Conservation (phyloP, 371 early-diverging fungal genomes). For the Smittium mucronatum region DNA sequence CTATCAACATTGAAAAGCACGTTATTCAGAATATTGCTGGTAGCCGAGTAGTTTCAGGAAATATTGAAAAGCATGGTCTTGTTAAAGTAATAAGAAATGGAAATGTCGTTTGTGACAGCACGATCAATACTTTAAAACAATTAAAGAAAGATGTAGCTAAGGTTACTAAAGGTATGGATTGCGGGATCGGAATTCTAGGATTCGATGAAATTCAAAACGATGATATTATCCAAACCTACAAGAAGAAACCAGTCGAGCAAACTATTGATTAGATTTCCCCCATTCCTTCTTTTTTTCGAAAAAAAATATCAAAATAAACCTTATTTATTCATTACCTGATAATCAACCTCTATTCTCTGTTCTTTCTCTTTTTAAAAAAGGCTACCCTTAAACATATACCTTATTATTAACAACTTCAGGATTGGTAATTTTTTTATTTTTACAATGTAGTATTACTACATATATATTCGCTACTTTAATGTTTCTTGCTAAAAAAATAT, state of each 20-base stretch:
- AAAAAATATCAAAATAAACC: neutral
- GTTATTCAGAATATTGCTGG: constrained; percentile 64
- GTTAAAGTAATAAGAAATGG: constrained; percentile 55
- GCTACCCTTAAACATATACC: no score
- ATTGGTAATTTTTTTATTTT: no score
- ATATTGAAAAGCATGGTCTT: constrained; percentile 41
- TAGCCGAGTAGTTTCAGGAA: constrained; percentile 68
- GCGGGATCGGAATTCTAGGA: constrained; percentile 77
- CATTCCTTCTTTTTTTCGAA: neutral
- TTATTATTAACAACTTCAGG: no score
- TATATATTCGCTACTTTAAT: no score
- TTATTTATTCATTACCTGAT: no score
- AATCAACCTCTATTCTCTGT: no score
- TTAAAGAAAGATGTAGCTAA: constrained; percentile 80
- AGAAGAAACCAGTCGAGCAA: constrained; percentile 4
- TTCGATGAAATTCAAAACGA: constrained; percentile 61
- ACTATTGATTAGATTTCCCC: constrained; percentile 14
- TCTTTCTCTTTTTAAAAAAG: no score
- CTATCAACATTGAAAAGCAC: constrained; percentile 44
- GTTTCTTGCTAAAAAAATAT: no score
- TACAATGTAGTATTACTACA: no score
- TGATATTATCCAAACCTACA: constrained; percentile 55
- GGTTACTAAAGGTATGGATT: constrained; percentile 80
- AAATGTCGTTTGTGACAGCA: constrained; percentile 48
- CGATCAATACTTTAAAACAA: constrained; percentile 50